Percentiles rank a stretch among this genome's conserved stretches.
These are phyloP conservation scores for Tulasnella sp. DNA, from an alignment of 768 basidiomycete species.

Conservation along the genomic window DNA sequence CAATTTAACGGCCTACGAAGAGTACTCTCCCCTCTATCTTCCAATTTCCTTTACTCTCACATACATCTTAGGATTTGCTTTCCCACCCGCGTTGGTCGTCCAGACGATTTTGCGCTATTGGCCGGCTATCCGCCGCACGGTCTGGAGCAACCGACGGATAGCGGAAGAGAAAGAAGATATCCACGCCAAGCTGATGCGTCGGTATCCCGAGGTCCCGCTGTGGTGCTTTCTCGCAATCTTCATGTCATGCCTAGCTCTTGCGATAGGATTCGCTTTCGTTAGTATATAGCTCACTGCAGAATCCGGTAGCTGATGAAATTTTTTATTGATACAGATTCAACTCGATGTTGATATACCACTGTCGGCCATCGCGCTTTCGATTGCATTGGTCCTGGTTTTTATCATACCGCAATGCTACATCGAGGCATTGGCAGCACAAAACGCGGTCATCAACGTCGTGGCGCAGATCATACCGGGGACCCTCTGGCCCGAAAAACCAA, in stretches of 20 bases:
- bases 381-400: slow-evolving; percentile 30
- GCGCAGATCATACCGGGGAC: slow-evolving; percentile 34
- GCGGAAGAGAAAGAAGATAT: slow-evolving; percentile 32
- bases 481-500: slow-evolving; percentile 29
- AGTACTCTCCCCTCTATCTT: slow-evolving; percentile 38
- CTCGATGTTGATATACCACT: slow-evolving; percentile 48
- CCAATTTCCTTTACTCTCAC: slow-evolving; percentile 31
- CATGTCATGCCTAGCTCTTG: slow-evolving; percentile 25
- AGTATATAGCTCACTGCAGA: slow-evolving; percentile 1
- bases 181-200: slow-evolving; percentile 36
- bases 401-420: slow-evolving; percentile 34
- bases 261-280: slow-evolving; percentile 28
- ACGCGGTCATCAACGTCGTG: slow-evolving; percentile 32
- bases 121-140: slow-evolving; percentile 22
- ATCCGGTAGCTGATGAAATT: background rate
- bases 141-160: slow-evolving; percentile 23
- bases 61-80: slow-evolving; percentile 31
- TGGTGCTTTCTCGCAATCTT: slow-evolving; percentile 34
- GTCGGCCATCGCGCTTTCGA: slow-evolving; percentile 28
- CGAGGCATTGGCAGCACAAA: slow-evolving; percentile 30
- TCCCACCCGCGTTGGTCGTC: slow-evolving; percentile 30
- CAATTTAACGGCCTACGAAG: slow-evolving; percentile 31
- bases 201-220: slow-evolving; percentile 31
- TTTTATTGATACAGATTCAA: slow-evolving; percentile 25
- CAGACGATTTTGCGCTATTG: slow-evolving; percentile 36